Conservation (phyloP, 2,329 filamentous ascomycete species). For the Cladophialophora carrionii region DNA sequence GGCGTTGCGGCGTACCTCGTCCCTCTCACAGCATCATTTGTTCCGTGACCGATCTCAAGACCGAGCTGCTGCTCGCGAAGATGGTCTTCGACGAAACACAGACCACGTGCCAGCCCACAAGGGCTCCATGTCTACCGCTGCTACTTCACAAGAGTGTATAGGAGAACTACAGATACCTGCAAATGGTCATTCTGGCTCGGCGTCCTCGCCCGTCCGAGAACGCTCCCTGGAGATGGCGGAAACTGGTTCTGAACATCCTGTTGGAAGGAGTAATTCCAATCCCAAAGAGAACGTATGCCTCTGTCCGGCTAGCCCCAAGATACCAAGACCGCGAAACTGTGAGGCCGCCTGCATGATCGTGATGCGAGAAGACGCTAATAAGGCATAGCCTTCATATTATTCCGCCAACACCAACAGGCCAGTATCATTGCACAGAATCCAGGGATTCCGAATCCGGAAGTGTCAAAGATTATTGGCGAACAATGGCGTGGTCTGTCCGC, state of each 20-base stretch:
- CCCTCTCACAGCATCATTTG: constrained; percentile 39
- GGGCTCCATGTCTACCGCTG: constrained; percentile 3
- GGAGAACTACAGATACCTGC: constrained; percentile 6
- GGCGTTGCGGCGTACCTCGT: constrained; percentile 42
- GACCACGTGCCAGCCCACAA: constrained; percentile 21
- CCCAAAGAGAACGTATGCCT: constrained; percentile 59
- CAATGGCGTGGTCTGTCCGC: constrained; percentile 81
- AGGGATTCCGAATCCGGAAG: constrained; percentile 90
- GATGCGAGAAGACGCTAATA: constrained; percentile 25
- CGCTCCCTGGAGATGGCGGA: constrained; percentile 22
- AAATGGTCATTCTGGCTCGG: constrained; percentile 17
- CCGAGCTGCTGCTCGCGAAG: constrained; percentile 16
- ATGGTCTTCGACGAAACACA: constrained; percentile 30
- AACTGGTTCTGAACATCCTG: constrained; percentile 8
- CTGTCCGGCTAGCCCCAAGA: constrained; percentile 72
- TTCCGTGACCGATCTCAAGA: constrained; percentile 27
- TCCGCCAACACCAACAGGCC: constrained; percentile 89
- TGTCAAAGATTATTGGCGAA: constrained; percentile 94
- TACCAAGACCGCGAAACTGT: constrained; percentile 72
- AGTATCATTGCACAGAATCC: constrained; percentile 79
- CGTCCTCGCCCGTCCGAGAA: constrained; percentile 19
- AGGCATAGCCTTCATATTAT: constrained; percentile 89
- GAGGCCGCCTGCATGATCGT: constrained; percentile 44
- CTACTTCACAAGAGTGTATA: constrained; percentile 16
- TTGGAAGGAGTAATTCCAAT: constrained; percentile 4